phyloP scores from a whole-genome alignment of 768 basidiomycete species.

The Agaricus sinodeliciosus region DNA sequence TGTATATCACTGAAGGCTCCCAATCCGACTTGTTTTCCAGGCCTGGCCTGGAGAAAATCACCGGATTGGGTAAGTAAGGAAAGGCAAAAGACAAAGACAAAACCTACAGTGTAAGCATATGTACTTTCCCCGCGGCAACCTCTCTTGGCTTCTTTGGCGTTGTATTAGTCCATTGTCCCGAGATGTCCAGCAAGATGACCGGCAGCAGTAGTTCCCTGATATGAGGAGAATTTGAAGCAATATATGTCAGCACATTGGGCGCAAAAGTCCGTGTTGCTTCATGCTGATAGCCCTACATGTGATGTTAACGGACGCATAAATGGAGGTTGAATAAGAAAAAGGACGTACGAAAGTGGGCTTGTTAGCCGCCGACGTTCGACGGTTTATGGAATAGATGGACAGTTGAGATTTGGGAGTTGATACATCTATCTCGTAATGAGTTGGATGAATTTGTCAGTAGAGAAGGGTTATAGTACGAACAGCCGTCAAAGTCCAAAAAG shows the following conservation, averaged over 20 bases:
- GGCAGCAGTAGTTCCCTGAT: constrained; percentile 9
- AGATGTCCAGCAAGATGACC: constrained; percentile 37
- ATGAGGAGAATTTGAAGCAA: constrained; percentile 25
- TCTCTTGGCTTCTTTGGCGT: constrained; percentile 26
- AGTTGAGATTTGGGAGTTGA: constrained; percentile 34
- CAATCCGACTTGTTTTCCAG: constrained; percentile 45
- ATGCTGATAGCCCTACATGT: constrained; percentile 24
- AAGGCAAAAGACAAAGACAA: background rate
- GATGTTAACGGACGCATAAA: background rate
- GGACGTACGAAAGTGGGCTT: constrained; percentile 3
- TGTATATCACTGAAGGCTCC: constrained; percentile 41
- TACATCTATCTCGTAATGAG: constrained; percentile 19
- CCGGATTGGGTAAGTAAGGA: no score
- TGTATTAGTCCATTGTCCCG: constrained; percentile 29
- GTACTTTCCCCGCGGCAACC: constrained; percentile 39
- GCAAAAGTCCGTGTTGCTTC: constrained; percentile 33
- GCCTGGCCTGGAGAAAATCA: constrained; percentile 36
- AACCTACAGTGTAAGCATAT: constrained; percentile 49
- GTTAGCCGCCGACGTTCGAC: background rate
- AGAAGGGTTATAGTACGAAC: constrained; percentile 29
- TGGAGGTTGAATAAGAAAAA: no score
- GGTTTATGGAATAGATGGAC: constrained; percentile 3
- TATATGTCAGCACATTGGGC: constrained; percentile 39
- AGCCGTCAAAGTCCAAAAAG: constrained; percentile 56
- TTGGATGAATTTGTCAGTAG: background rate